phyloP scores from a whole-genome alignment of 2,329 filamentous ascomycete species.

The Cladophialophora carrionii region DNA sequence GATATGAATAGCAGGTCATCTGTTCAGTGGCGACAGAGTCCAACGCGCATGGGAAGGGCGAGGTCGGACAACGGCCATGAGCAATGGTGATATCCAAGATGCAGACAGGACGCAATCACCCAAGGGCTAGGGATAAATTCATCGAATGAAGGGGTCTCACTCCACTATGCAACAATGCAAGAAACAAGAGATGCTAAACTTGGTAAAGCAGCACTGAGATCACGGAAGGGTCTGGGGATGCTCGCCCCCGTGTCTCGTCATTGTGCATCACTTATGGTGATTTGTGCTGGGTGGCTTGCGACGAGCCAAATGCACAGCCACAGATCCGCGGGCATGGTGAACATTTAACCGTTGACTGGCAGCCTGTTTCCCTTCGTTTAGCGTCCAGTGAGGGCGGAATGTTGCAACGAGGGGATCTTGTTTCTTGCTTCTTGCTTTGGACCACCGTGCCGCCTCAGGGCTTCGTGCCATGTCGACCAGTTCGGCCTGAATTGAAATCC shows the following conservation, averaged over 20 bases:
- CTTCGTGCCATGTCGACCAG: neutral
- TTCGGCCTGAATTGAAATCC: constrained; percentile 3
- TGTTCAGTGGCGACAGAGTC: neutral
- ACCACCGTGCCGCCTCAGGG: neutral
- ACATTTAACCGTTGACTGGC: constrained; percentile 6
- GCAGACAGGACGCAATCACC: neutral
- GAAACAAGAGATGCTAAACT: constrained; percentile 3
- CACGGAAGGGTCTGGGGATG: neutral
- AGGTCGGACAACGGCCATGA: neutral
- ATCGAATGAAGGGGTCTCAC: neutral
- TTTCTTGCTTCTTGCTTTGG: too few species aligned
- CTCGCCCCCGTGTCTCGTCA: constrained; percentile 4
- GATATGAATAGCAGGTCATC: neutral
- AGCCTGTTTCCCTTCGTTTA: neutral
- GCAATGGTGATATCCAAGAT: neutral
- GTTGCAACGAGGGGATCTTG: neutral
- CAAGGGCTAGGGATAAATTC: neutral
- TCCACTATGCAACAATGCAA: constrained; percentile 2
- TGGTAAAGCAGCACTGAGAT: constrained; percentile 2
- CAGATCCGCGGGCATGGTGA: constrained; percentile 7
- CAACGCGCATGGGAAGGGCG: neutral
- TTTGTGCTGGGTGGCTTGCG: neutral
- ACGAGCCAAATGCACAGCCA: constrained; percentile 2
- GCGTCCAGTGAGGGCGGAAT: neutral
- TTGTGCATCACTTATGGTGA: constrained; percentile 6